These are phyloP conservation scores for Dioscorea zingiberensis DNA, from an alignment of 106 monocot species.

Conservation along the genomic window DNA sequence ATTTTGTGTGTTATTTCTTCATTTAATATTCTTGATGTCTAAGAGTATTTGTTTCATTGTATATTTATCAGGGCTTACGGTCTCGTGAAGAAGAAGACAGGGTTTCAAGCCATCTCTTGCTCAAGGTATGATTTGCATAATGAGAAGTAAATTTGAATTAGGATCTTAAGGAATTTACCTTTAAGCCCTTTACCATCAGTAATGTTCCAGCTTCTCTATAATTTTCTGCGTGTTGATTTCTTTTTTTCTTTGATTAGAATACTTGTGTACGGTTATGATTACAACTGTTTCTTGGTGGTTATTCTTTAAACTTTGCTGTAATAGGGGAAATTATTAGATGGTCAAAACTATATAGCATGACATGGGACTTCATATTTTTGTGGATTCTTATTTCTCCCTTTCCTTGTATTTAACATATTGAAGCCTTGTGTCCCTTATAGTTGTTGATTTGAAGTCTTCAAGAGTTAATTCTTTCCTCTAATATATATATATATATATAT, in stretches of 20 bases:
- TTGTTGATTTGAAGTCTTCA: too few species aligned
- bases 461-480: too few species aligned
- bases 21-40: background rate
- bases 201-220: background rate
- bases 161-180: background rate
- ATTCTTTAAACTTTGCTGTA: too few species aligned
- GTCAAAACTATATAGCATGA: too few species aligned
- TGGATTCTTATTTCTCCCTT: too few species aligned
- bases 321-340: too few species aligned
- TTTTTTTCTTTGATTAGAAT: background rate
- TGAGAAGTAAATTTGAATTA: background rate
- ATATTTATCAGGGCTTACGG: conserved; percentile 52
- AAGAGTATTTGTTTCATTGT: background rate
- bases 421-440: too few species aligned
- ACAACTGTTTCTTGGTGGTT: too few species aligned
- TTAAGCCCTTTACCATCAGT: background rate
- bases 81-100: conserved; percentile 91
- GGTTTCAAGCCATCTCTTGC: conserved; percentile 63
- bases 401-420: too few species aligned
- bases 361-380: too few species aligned
- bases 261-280: background rate
- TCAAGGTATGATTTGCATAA: conserved; percentile 53
- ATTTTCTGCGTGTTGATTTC: background rate
- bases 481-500: too few species aligned
- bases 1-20: conserved; percentile 6